phyloP scores from a whole-genome alignment of 768 basidiomycete species.

The Clathrus columnatus region DNA sequence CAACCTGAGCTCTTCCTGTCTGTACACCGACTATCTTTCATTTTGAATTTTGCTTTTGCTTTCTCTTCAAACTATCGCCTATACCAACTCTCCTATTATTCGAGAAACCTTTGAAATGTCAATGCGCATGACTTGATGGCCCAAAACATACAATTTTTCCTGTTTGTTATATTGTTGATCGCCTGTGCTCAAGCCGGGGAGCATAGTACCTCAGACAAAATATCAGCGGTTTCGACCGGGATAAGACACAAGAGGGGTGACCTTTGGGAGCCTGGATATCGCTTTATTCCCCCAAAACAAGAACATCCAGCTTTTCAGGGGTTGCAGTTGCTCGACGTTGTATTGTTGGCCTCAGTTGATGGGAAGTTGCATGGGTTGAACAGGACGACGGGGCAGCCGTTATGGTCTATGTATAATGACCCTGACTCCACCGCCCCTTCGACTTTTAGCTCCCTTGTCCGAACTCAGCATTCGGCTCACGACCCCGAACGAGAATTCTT shows the following conservation, averaged over 20 bases:
- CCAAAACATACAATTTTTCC: not conserved
- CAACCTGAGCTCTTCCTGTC: not conserved
- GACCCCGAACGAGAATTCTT: constrained; percentile 71
- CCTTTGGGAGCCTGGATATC: not conserved
- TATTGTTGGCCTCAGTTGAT: constrained; percentile 88
- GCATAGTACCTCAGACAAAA: not conserved
- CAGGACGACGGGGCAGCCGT: constrained; percentile 65
- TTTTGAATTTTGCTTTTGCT: not conserved
- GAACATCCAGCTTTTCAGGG: constrained; percentile 24
- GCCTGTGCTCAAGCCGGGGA: constrained; percentile 3
- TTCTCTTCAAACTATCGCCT: not conserved
- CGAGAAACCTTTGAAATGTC: constrained; percentile 2
- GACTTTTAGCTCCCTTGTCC: constrained; percentile 64
- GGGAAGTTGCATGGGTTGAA: constrained; percentile 93
- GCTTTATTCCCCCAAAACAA: not conserved
- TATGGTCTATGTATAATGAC: constrained; percentile 77
- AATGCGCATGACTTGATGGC: not conserved
- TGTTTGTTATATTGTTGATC: not conserved
- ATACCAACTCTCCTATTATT: not conserved
- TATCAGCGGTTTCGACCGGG: constrained; percentile 1
- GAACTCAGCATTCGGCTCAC: constrained; percentile 53
- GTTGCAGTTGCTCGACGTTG: constrained; percentile 66
- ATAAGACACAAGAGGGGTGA: not conserved
- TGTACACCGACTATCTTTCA: not conserved
- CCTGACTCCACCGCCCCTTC: constrained; percentile 35